A percentile compares a stretch with the other conserved stretches of the same genome.
Conservation (phyloP, 2,329 filamentous ascomycete species). For the Aspergillus sp. region DNA sequence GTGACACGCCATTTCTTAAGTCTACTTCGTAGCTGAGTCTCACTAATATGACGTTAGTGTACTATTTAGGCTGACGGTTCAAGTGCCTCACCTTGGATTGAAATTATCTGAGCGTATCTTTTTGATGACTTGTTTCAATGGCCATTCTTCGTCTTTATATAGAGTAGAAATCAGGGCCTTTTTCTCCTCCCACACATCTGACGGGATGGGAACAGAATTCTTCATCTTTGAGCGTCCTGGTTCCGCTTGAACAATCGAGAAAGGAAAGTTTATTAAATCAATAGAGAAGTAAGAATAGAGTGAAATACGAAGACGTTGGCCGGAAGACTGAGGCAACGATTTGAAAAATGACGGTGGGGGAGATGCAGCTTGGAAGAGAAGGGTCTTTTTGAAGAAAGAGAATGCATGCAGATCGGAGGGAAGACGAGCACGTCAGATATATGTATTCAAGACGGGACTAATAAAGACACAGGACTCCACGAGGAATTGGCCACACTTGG, state of each 20-base stretch:
- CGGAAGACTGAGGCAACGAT: not conserved
- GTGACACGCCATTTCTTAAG: slow-evolving; percentile 48
- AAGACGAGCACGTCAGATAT: slow-evolving; percentile 8
- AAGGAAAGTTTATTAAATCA: not conserved
- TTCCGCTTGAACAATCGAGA: not conserved
- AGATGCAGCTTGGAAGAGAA: not conserved
- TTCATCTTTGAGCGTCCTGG: slow-evolving; percentile 33
- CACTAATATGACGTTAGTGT: slow-evolving; percentile 28
- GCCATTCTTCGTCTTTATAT: slow-evolving; percentile 48
- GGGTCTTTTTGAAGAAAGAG: slow-evolving; percentile 1
- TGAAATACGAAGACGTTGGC: not conserved
- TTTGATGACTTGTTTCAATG: slow-evolving; percentile 47
- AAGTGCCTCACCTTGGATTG: slow-evolving; percentile 39
- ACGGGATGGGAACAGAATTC: slow-evolving; percentile 43
- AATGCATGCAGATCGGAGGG: slow-evolving; percentile 8
- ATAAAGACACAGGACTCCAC: not conserved
- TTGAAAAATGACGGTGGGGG: not conserved
- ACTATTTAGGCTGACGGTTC: not conserved
- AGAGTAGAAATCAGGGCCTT: slow-evolving; percentile 41
- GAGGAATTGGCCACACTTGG: slow-evolving; percentile 5
- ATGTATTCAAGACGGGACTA: not conserved
- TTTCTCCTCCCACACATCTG: slow-evolving; percentile 47
- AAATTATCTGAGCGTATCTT: slow-evolving; percentile 44
- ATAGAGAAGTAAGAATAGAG: not conserved
- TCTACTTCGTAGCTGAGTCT: slow-evolving; percentile 46